A percentile compares a stretch with the other conserved stretches of the same genome.
Conservation (phyloP, 1,139 yeast species). For the Saccharomyces hybrid region DNA sequence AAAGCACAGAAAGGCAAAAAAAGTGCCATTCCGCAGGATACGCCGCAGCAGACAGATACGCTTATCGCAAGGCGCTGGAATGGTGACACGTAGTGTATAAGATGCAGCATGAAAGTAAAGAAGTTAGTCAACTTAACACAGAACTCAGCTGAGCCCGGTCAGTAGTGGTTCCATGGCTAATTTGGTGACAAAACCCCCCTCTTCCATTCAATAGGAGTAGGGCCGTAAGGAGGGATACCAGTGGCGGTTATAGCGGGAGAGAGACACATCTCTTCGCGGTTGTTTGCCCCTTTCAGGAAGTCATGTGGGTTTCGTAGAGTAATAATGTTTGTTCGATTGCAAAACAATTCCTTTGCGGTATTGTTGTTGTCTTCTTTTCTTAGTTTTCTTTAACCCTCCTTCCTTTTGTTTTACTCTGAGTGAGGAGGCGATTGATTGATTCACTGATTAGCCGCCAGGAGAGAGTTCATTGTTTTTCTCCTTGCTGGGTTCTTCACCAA, state of each 20-base stretch:
- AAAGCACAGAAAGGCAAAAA: background rate
- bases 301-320: too few species aligned
- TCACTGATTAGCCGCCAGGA: background rate
- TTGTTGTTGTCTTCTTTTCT: background rate
- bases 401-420: background rate
- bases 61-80: background rate
- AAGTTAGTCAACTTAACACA: background rate
- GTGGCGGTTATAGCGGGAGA: background rate
- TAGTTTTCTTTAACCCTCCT: background rate
- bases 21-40: background rate
- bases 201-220: background rate
- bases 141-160: too few species aligned
- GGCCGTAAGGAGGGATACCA: background rate
- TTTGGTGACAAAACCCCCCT: background rate
- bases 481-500: too few species aligned
- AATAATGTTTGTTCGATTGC: too few species aligned
- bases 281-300: background rate
- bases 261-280: background rate
- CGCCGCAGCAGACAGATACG: background rate
- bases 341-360: too few species aligned
- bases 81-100: background rate
- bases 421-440: background rate
- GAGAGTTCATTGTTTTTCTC: background rate
- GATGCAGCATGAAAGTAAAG: background rate
- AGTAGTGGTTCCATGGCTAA: too few species aligned